Evolutionary conservation across 2,329 filamentous ascomycete genomes (phyloP).

Genomic region (Ceratocystis variospora): DNA sequence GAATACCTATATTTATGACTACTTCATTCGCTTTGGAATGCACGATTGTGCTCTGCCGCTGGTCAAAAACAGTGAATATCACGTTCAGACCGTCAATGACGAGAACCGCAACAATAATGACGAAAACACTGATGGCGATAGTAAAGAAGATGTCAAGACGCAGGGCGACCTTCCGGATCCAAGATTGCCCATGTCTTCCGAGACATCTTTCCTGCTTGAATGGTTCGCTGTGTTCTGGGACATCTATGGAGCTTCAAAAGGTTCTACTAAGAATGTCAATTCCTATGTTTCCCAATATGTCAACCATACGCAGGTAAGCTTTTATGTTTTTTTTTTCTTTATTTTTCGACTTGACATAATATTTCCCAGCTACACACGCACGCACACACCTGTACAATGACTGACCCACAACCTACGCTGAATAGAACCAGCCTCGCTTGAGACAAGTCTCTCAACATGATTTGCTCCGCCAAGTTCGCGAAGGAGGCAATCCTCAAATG

Average conservation of each 20-base stretch:
- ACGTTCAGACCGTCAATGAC: conserved; percentile 31
- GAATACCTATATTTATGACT: conserved; percentile 84
- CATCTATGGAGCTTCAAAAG: conserved; percentile 57
- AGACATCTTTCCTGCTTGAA: conserved; percentile 78
- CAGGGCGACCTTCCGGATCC: conserved; percentile 69
- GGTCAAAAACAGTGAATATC: conserved; percentile 35
- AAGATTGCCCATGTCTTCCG: conserved; percentile 48
- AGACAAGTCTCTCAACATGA: conserved; percentile 66
- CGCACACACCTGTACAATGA: not conserved
- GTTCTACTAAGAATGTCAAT: conserved; percentile 55
- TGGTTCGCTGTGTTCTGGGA: conserved; percentile 99
- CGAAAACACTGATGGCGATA: conserved; percentile 69
- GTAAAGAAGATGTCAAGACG: conserved; percentile 62
- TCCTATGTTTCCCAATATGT: conserved; percentile 61
- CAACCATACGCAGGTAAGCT: conserved; percentile 61
- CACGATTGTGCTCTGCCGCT: conserved; percentile 69
- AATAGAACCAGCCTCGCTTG: conserved; percentile 52
- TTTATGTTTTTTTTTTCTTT: not conserved
- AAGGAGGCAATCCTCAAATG: conserved; percentile 41
- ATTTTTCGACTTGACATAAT: not conserved
- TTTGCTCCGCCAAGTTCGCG: conserved; percentile 59
- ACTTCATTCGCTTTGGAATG: conserved; percentile 76
- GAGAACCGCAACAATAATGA: conserved; percentile 55
- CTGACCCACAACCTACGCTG: not conserved
- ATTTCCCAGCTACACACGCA: not conserved